phyloP scores from a whole-genome alignment of 805 yeast species.

The Sporopachydermia lactativora region DNA sequence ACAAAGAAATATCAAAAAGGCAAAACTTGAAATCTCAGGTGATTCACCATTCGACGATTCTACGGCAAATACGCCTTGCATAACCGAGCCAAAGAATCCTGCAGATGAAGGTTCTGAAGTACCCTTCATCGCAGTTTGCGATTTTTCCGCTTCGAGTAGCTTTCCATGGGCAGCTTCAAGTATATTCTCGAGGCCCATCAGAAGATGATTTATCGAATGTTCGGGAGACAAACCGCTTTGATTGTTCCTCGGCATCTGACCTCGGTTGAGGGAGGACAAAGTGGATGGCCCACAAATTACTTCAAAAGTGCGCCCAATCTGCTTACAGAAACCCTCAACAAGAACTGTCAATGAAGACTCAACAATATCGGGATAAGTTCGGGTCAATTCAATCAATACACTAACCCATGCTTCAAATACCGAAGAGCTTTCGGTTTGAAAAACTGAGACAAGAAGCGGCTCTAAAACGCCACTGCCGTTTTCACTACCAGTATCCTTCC shows the following conservation, averaged over 20 bases:
- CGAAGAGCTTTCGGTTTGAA: not conserved
- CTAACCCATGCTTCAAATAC: not conserved
- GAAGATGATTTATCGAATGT: constrained; percentile 28
- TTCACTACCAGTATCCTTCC: not conserved
- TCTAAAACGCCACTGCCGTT: not conserved
- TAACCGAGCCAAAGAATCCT: constrained; percentile 35
- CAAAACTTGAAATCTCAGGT: constrained; percentile 19
- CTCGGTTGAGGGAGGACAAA: no score
- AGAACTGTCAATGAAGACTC: not conserved
- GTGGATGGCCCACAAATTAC: no score
- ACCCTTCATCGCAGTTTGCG: constrained; percentile 7
- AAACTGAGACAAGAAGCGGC: not conserved
- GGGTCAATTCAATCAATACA: not conserved
- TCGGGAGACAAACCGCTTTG: no score
- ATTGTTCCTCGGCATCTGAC: no score
- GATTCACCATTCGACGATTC: constrained; percentile 37
- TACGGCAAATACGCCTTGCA: constrained; percentile 66
- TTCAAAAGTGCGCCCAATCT: constrained; percentile 14
- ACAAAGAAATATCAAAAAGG: constrained; percentile 30
- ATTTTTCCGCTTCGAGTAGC: constrained; percentile 11
- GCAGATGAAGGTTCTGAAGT: constrained; percentile 7
- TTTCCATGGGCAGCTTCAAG: constrained; percentile 42
- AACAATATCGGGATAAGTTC: not conserved
- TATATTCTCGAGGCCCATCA: constrained; percentile 53
- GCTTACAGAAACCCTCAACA: constrained; percentile 7